phyloP scores from a whole-genome alignment of 2,329 filamentous ascomycete species.

The Dryadomyces quercivorus region DNA sequence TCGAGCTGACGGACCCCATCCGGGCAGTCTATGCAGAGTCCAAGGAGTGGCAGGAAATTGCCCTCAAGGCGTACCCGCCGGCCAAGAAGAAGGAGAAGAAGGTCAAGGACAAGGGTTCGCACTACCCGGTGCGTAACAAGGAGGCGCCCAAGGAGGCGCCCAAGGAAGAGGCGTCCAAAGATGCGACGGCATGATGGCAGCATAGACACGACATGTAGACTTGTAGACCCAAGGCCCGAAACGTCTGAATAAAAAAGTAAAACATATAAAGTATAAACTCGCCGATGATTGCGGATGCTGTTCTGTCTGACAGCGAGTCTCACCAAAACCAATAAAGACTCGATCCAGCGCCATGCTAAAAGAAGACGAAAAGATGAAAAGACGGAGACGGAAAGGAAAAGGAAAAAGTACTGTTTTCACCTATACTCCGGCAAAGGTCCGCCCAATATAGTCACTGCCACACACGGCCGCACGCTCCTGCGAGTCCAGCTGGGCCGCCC shows the following conservation, averaged over 20 bases:
- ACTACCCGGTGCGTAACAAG: slow-evolving; percentile 14
- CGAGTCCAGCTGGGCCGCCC: slow-evolving; percentile 11
- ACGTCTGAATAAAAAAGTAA: not conserved
- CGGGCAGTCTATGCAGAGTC: slow-evolving; percentile 58
- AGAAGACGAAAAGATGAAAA: not conserved
- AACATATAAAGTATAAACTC: no score
- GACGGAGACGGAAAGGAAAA: not conserved
- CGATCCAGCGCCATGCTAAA: not conserved
- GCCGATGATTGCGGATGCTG: no score
- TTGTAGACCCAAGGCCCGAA: no score
- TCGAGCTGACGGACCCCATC: slow-evolving; percentile 65
- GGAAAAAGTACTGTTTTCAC: not conserved
- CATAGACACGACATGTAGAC: not conserved
- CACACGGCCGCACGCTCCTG: slow-evolving; percentile 12
- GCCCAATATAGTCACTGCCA: slow-evolving; percentile 11
- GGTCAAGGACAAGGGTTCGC: slow-evolving; percentile 15
- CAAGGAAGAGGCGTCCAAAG: not conserved
- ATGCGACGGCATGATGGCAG: not conserved
- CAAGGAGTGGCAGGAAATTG: slow-evolving; percentile 68
- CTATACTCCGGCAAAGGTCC: slow-evolving; percentile 14
- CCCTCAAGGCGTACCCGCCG: slow-evolving; percentile 70
- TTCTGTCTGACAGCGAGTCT: no score
- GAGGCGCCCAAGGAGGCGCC: slow-evolving; percentile 1
- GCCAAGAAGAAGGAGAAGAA: slow-evolving; percentile 44
- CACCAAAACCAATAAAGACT: not conserved